Percentiles rank a stretch among this genome's conserved stretches.
phyloP scores from a whole-genome alignment of 352 stramenopile species.

The Phytophthora idaei region DNA sequence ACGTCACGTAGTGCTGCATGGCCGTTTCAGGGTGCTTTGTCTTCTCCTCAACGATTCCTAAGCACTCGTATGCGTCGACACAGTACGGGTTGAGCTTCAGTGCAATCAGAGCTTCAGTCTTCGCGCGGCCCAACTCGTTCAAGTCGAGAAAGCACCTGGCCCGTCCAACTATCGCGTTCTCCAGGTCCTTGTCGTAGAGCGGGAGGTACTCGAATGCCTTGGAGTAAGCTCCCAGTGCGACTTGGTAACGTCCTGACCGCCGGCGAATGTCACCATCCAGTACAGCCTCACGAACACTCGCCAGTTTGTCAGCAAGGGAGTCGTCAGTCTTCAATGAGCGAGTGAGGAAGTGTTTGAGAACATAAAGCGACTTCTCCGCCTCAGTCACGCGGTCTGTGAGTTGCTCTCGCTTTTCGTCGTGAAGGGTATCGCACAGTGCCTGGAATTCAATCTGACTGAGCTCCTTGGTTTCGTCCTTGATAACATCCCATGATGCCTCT shows the following conservation, averaged over 20 bases:
- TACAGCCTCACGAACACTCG: conserved; percentile 52
- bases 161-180: conserved; percentile 60
- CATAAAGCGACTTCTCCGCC: conserved; percentile 61
- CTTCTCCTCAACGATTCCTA: conserved; percentile 73
- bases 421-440: conserved; percentile 69
- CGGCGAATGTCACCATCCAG: conserved; percentile 67
- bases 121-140: conserved; percentile 43
- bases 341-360: conserved; percentile 73
- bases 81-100: conserved; percentile 75
- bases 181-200: conserved; percentile 69
- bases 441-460: conserved; percentile 80
- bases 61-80: conserved; percentile 67
- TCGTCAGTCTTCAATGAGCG: conserved; percentile 61
- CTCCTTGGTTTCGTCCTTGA: conserved; percentile 44
- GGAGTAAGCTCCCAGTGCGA: conserved; percentile 65
- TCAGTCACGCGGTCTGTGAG: conserved; percentile 37
- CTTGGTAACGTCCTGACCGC: conserved; percentile 52
- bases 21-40: conserved; percentile 49
- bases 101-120: conserved; percentile 49
- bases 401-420: conserved; percentile 36
- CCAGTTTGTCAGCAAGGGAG: conserved; percentile 49
- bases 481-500: conserved; percentile 69
- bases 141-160: conserved; percentile 70
- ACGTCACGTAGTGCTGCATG: conserved; percentile 85
- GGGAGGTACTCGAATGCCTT: conserved; percentile 66